Conservation (phyloP, 805 yeast genomes). For the Candida rishiriensis region DNA sequence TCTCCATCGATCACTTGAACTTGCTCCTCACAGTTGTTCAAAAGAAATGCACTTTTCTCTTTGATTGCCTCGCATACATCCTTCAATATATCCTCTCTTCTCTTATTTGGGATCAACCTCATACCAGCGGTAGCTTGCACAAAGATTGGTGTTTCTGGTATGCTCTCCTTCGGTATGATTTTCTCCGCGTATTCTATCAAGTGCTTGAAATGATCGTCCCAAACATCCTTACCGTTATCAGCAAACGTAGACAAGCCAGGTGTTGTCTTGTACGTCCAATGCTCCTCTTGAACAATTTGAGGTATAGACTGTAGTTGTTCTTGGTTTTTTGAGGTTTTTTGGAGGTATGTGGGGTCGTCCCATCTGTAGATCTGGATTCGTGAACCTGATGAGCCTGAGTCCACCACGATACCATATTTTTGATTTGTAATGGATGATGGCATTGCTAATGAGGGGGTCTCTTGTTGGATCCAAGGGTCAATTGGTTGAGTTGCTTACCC, state of each 20-base stretch:
- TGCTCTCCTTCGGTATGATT: conserved; percentile 60
- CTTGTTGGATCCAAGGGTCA: no score
- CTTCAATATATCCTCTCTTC: conserved; percentile 48
- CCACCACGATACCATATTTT: conserved; percentile 81
- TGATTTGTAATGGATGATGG: conserved; percentile 3
- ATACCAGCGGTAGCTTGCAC: conserved; percentile 97
- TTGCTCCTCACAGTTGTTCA: conserved; percentile 61
- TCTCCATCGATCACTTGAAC: conserved; percentile 90
- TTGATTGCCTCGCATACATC: conserved; percentile 57
- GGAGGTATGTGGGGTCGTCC: conserved; percentile 46
- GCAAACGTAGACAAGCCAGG: conserved; percentile 83
- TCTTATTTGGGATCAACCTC: conserved; percentile 63
- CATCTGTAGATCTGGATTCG: conserved; percentile 80
- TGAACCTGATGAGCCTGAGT: conserved; percentile 95
- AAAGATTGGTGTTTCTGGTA: conserved; percentile 73
- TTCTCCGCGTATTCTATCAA: conserved; percentile 65
- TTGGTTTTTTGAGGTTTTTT: conserved; percentile 29
- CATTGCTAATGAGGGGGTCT: no score
- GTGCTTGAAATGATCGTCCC: conserved; percentile 64
- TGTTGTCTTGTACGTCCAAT: conserved; percentile 66
- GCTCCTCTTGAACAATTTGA: conserved; percentile 51
- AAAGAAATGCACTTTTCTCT: conserved; percentile 49
- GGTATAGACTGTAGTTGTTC: conserved; percentile 57
- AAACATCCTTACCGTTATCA: conserved; percentile 49
- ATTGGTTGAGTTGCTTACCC: no score